Evolutionary conservation across 768 basidiomycete genomes (phyloP), one percentile per base, ranked within the genome.

Genomic region (Tricholoma matsutake): DNA sequence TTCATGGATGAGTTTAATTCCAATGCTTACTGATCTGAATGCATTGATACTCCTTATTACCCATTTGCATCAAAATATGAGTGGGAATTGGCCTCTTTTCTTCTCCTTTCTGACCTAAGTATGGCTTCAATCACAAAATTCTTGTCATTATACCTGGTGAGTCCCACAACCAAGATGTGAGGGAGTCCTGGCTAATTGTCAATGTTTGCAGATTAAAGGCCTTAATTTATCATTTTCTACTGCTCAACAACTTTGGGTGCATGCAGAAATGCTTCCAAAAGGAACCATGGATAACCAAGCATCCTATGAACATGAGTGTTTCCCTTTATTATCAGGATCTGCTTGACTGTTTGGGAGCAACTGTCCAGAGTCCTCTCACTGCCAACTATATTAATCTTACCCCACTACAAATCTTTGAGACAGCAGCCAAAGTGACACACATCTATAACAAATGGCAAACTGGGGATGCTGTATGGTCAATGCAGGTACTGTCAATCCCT

Each of bases 301-400:
- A 20, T 45, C 43, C 43, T 20, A 45, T 3, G 43, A 45, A 45
- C 2, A 8, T 2, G 2, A 45, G 10, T 8, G 6, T 45, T 20
- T 45, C 18, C 18, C 43, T 45, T 8, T 45, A 45, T 20, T 45
- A 45, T 45, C 7, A 7, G 18, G 43, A 45, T 45, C 49, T 67
- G 0, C 35, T 76, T 5, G 61, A 76, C 13, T 76, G 71, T 22
- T 9, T 76, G 0, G 57, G 71, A 51, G 61, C 61, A 6, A 64
- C 75, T 2, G 58, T 77, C 14, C 59, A 63, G 29, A 59, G 66
- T 58, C 75, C 69, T 1, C 53, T 71, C 1, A 39, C 75, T 1
- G 41, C 61, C 9, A 63, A 71, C n/a, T 52, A 69, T 43, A 64
- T 76, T n/a, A 45, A 68, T 1, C 63, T 72, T n/a, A 58, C 29